Evolutionary conservation across 306 rosid genomes (phyloP).

Genomic region (Rosa chinensis): DNA sequence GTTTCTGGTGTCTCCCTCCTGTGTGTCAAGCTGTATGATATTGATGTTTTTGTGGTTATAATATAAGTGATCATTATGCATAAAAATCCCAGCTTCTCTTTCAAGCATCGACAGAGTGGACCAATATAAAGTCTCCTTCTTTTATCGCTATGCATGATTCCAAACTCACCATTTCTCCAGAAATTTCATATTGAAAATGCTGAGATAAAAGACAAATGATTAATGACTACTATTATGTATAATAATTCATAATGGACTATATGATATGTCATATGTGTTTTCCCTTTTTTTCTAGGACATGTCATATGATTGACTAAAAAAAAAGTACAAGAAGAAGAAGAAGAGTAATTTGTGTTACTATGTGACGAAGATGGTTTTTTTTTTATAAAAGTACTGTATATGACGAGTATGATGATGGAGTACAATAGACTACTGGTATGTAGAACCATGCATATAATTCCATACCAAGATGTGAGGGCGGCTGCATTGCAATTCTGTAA

Average conservation of each 20-base stretch:
- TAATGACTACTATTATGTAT: background rate
- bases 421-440: background rate
- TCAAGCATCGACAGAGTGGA: background rate
- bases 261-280: background rate
- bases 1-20: background rate
- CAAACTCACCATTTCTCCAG: background rate
- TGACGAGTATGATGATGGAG: background rate
- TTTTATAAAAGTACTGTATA: background rate
- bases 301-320: background rate
- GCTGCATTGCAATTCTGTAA: background rate
- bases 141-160: background rate
- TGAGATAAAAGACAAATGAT: background rate
- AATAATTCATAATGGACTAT: background rate
- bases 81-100: background rate
- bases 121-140: background rate
- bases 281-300: background rate
- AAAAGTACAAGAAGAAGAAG: no score
- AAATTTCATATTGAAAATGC: background rate
- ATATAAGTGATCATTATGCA: background rate
- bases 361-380: background rate
- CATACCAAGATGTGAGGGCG: background rate
- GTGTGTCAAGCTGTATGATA: background rate
- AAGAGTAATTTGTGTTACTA: background rate
- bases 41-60: background rate
- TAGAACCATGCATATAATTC: background rate